Base-by-base conservation (phyloP, 2,329 filamentous ascomycete species). In the Colletotrichum graminicola region DNA sequence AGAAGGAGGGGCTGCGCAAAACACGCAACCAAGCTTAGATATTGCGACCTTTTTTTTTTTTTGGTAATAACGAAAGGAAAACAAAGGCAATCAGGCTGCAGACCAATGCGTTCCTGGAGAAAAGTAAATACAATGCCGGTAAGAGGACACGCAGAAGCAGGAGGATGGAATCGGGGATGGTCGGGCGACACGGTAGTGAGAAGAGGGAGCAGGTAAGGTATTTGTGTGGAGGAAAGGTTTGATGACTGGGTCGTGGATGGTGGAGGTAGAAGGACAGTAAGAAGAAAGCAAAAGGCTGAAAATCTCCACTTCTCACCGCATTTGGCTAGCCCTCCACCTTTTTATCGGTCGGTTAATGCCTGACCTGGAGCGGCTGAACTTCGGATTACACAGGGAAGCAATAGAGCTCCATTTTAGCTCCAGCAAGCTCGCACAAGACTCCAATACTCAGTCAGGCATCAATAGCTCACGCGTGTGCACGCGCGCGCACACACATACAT, bases 21-120 rank as follows among this genome's bases (percentile, higher is more conserved):
- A 80, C 79, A 82, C 82, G 81, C 77, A 79, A 80, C 76, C 73
- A 78, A 80, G 79, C 80, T 54, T 34, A 36, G 36, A n/a, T 41
- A 56, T 41, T 34, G 62, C 60, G 61, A 73, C 68, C 11, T 43
- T 43, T n/a, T n/a, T 43, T 43, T n/a, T 43, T 18, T 47, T 47
- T 12, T 45, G 32, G 54, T 54, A 62, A 63, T 52, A 60, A 63
- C 39, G 45, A 62, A 71, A 64, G 7, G 8, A 62, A 66, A 66
- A 66, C 26, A 70, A 72, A 71, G 39, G 26, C 66, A 73, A 73
- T 67, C 49, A 71, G 72, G 62, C 62, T 67, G 55, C 57, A 57
- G 68, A 71, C 52, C 45, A 64, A 73, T 73, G 68, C 73, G 63
- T 66, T 67, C 57, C 60, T 16, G 47, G 39, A 47, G 64, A 62